phyloP scores from a whole-genome alignment of 2,329 filamentous ascomycete genomes.

The Neonectria hederae region DNA sequence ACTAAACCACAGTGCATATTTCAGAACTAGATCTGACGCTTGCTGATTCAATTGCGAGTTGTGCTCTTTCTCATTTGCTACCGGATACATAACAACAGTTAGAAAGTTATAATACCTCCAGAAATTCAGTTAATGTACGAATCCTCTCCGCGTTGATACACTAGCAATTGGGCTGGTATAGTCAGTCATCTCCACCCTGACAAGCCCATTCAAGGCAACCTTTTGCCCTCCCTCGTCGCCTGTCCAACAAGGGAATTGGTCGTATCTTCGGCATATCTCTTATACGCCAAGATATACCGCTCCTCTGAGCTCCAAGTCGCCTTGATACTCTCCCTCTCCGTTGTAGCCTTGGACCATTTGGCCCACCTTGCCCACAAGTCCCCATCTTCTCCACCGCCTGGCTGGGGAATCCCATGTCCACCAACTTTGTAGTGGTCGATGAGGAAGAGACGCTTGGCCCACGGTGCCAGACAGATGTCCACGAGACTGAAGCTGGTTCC shows the following conservation, averaged over 20 bases:
- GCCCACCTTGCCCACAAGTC: constrained; percentile 71
- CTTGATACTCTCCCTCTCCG: constrained; percentile 68
- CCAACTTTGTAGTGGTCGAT: constrained; percentile 78
- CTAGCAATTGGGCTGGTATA: too few relatives aligned
- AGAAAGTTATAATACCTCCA: neutral
- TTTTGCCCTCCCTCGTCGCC: constrained; percentile 69
- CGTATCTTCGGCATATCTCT: constrained; percentile 71
- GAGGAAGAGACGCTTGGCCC: constrained; percentile 76
- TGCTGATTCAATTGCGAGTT: neutral
- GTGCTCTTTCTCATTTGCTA: too few relatives aligned
- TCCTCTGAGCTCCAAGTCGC: constrained; percentile 75
- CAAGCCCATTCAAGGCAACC: constrained; percentile 57
- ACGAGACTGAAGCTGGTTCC: constrained; percentile 71
- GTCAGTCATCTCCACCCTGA: neutral
- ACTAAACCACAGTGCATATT: neutral
- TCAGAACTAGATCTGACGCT: neutral
- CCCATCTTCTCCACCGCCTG: constrained; percentile 66
- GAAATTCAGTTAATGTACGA: neutral
- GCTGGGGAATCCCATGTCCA: constrained; percentile 58
- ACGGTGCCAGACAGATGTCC: constrained; percentile 77
- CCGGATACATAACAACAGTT: neutral
- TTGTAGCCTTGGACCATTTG: constrained; percentile 69
- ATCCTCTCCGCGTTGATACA: neutral
- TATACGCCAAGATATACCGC: constrained; percentile 74
- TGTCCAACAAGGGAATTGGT: constrained; percentile 70